A percentile compares a stretch with the other conserved stretches of the same genome.
These are phyloP conservation scores for Suhomyces terraborum DNA, from an alignment of 1,139 yeast species.

Conservation along the genomic window DNA sequence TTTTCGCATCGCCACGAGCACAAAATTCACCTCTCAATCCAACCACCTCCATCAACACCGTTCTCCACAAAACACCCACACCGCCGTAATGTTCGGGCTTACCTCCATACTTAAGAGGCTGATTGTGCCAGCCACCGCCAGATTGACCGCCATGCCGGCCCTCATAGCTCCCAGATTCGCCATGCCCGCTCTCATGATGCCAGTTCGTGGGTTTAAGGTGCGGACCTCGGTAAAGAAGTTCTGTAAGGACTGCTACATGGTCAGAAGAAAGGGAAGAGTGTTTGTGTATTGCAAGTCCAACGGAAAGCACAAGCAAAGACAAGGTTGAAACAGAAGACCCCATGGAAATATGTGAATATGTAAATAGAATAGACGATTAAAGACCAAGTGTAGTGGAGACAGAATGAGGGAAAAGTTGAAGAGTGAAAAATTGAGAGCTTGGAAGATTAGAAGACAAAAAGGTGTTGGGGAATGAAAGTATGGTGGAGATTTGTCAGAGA, in stretches of 20 bases:
- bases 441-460: not conserved
- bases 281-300: conserved; percentile 91
- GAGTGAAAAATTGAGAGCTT: not conserved
- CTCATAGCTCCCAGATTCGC: conserved; percentile 14
- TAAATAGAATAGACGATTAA: not conserved
- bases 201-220: conserved; percentile 35
- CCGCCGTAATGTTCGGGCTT: conserved; percentile 26
- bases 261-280: conserved; percentile 91
- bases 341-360: not conserved
- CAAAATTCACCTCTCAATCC: not conserved
- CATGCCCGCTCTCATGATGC: conserved; percentile 12
- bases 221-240: conserved; percentile 86
- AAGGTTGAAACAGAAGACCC: conserved; percentile 53
- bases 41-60: not conserved
- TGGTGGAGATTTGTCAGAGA: too few species aligned
- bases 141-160: conserved; percentile 17
- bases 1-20: conserved; percentile 1
- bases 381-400: not conserved
- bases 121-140: conserved; percentile 18
- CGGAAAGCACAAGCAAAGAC: conserved; percentile 96
- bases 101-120: conserved; percentile 21
- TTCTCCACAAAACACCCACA: too few species aligned
- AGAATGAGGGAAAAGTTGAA: too few species aligned
- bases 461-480: too few species aligned
- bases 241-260: conserved; percentile 89